These are phyloP conservation scores for Plenodomus biglobosus DNA, from an alignment of 2,329 filamentous ascomycete genomes.

Conservation along the genomic window DNA sequence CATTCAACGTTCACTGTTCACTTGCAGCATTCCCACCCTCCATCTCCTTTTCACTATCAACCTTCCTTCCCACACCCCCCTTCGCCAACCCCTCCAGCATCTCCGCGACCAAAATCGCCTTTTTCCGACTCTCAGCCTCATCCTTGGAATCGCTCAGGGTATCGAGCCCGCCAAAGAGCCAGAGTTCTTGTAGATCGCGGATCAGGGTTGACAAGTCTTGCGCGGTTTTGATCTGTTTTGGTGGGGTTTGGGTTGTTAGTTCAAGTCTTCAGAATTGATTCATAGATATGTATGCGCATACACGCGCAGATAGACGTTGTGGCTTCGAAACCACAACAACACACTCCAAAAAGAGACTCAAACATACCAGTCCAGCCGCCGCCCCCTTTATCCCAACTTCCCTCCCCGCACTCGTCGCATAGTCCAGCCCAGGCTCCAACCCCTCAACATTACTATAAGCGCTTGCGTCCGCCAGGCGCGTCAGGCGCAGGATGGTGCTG, in stretches of 20 bases:
- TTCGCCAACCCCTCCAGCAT: slow-evolving; percentile 28
- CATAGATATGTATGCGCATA: neutral
- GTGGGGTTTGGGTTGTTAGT: neutral
- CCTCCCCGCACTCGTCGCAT: slow-evolving; percentile 58
- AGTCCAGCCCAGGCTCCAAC: slow-evolving; percentile 47
- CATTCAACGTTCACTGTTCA: too few species aligned
- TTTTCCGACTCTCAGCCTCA: slow-evolving; percentile 21
- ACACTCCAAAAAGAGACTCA: neutral
- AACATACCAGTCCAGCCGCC: slow-evolving; percentile 57
- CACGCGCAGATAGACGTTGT: too few species aligned
- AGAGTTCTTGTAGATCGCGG: slow-evolving; percentile 65
- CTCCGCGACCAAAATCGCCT: slow-evolving; percentile 23
- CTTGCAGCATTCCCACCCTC: neutral
- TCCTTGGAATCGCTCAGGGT: slow-evolving; percentile 48
- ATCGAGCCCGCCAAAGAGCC: slow-evolving; percentile 66
- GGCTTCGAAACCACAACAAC: too few species aligned
- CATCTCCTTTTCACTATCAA: neutral
- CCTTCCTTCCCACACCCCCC: neutral
- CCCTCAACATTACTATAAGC: slow-evolving; percentile 12
- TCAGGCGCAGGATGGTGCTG: slow-evolving; percentile 57
- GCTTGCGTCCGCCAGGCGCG: slow-evolving; percentile 50
- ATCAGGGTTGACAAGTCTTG: slow-evolving; percentile 65
- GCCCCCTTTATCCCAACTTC: slow-evolving; percentile 62
- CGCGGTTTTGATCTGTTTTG: slow-evolving; percentile 56
- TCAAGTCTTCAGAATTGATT: too few species aligned